Conservation (phyloP, 768 basidiomycete species). For the Hydnomerulius pinastri region DNA sequence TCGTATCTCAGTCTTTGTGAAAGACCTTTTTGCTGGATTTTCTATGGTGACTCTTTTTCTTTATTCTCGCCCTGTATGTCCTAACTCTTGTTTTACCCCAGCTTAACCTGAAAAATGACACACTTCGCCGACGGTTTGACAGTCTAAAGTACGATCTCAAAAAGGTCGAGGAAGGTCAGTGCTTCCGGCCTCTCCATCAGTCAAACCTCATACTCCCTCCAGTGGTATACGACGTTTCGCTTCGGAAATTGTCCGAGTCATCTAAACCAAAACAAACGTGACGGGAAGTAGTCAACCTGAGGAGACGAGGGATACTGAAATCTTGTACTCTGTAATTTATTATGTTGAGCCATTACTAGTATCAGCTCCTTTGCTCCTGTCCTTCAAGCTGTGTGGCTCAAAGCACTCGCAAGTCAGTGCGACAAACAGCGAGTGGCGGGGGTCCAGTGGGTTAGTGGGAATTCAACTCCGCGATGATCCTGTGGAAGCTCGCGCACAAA, state of each 20-base stretch:
- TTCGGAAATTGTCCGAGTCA: conserved; percentile 59
- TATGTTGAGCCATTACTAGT: too few species aligned
- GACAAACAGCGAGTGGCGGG: neutral
- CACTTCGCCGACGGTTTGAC: conserved; percentile 73
- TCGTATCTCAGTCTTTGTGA: conserved; percentile 76
- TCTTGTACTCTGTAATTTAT: neutral
- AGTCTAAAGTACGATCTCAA: conserved; percentile 86
- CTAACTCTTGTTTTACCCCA: conserved; percentile 29
- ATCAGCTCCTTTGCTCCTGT: too few species aligned
- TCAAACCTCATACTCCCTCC: conserved; percentile 2
- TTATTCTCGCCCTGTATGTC: neutral
- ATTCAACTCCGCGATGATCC: conserved; percentile 25
- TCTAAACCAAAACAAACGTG: conserved; percentile 1
- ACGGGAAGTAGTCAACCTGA: conserved; percentile 1
- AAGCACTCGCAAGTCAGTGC: neutral
- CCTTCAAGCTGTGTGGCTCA: too few species aligned
- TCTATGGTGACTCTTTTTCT: conserved; percentile 59
- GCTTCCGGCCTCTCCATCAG: neutral
- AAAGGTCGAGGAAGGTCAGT: conserved; percentile 82
- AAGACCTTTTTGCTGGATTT: conserved; percentile 82
- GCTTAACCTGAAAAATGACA: conserved; percentile 84
- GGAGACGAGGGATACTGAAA: neutral
- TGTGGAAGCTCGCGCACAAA: conserved; percentile 2
- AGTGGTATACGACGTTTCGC: conserved; percentile 87
- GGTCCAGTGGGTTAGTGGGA: neutral